A percentile compares a stretch with the other conserved stretches of the same genome.
Conservation (phyloP, 495 filamentous ascomycete genomes). For the Lichina pygmaea region DNA sequence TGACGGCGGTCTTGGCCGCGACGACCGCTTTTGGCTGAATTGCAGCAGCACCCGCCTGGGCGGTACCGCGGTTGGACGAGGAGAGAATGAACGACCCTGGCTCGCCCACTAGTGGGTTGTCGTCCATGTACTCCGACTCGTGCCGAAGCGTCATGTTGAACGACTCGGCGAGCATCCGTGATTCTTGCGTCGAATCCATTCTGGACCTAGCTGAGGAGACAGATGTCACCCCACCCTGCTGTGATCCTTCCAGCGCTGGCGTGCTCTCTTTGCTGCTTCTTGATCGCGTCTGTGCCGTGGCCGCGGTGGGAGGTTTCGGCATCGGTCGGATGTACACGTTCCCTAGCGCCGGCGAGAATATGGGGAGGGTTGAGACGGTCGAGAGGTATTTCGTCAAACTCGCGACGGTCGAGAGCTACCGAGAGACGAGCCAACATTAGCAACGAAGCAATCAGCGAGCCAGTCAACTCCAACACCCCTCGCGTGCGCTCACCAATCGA, state of each 20-base stretch:
- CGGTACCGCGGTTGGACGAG: slow-evolving; percentile 19
- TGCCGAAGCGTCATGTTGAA: slow-evolving; percentile 35
- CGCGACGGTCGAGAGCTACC: slow-evolving; percentile 28
- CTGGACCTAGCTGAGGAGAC: slow-evolving; percentile 4
- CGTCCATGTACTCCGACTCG: slow-evolving; percentile 69
- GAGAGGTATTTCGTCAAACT: slow-evolving; percentile 42
- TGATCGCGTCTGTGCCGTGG: slow-evolving; percentile 11
- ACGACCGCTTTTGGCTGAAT: background rate
- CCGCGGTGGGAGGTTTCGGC: slow-evolving; percentile 13
- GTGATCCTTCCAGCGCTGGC: slow-evolving; percentile 25
- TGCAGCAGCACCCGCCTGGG: background rate
- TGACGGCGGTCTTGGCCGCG: background rate
- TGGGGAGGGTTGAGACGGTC: slow-evolving; percentile 30
- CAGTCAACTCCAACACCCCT: background rate
- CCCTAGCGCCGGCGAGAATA: slow-evolving; percentile 46
- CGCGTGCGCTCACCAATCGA: slow-evolving; percentile 27
- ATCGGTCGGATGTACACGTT: slow-evolving; percentile 39
- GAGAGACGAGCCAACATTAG: background rate
- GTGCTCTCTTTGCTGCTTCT: slow-evolving; percentile 28
- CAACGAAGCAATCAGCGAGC: background rate
- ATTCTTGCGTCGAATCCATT: background rate
- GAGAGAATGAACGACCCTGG: slow-evolving; percentile 67
- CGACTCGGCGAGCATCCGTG: slow-evolving; percentile 30
- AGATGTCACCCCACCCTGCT: slow-evolving; percentile 6
- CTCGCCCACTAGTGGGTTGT: slow-evolving; percentile 62